Percentiles rank a stretch among this genome's conserved stretches.
Evolutionary conservation across 176 grass and related monocot genomes (phyloP).

Genomic region (Aegilops umbellulata): DNA sequence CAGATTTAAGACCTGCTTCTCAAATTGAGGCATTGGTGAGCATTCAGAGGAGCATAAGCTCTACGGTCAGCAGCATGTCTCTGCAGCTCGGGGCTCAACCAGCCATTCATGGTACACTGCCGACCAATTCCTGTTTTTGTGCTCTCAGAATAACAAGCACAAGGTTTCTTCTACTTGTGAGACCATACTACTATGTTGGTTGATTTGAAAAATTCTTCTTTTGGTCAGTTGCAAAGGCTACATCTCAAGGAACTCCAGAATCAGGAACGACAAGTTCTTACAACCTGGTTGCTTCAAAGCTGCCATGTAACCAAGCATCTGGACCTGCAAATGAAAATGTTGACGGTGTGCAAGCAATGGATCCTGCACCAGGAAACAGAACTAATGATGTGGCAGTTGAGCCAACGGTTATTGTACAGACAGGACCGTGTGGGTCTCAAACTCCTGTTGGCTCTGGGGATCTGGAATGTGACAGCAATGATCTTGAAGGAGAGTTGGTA

Average conservation of each 20-base stretch:
- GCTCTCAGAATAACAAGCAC: neutral
- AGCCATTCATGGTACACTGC: constrained; percentile 52
- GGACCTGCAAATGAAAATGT: constrained; percentile 22
- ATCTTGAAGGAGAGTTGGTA: constrained; percentile 65
- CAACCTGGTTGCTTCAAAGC: constrained; percentile 30
- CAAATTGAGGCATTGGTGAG: constrained; percentile 75
- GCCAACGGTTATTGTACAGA: constrained; percentile 33
- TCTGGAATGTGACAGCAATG: constrained; percentile 76
- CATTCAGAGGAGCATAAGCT: constrained; percentile 74
- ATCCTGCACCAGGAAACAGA: constrained; percentile 31
- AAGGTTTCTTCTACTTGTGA: neutral
- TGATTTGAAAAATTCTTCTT: neutral
- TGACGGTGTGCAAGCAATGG: constrained; percentile 18
- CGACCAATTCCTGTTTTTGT: neutral
- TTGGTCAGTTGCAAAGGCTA: constrained; percentile 45
- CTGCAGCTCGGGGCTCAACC: constrained; percentile 33
- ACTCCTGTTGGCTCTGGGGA: constrained; percentile 53
- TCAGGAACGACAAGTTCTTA: constrained; percentile 44
- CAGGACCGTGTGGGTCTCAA: constrained; percentile 52
- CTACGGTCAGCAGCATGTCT: constrained; percentile 59
- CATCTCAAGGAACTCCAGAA: constrained; percentile 50
- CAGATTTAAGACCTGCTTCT: constrained; percentile 51
- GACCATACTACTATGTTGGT: neutral
- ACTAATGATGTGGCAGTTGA: constrained; percentile 22
- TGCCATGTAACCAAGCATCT: constrained; percentile 34